phyloP scores from a whole-genome alignment of 768 basidiomycete genomes.

The Gautieria morchelliformis region DNA sequence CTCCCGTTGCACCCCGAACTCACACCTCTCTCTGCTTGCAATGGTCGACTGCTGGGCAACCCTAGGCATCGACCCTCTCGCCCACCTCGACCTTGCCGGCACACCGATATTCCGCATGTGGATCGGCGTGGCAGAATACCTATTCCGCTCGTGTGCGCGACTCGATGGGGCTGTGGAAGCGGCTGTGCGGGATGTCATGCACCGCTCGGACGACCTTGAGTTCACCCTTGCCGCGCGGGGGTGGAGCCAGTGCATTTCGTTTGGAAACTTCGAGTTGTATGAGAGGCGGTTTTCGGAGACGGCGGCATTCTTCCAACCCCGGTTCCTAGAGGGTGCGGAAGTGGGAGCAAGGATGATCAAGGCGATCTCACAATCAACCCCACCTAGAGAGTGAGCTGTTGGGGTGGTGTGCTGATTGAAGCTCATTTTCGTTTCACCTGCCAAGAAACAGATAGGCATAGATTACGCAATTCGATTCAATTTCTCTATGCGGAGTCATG shows the following conservation, averaged over 20 bases:
- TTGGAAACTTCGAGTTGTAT: slow-evolving; percentile 89
- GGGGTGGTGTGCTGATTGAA: too few species aligned
- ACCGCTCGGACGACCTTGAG: slow-evolving; percentile 85
- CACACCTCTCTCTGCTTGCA: slow-evolving; percentile 86
- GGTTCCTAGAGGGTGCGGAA: slow-evolving; percentile 80
- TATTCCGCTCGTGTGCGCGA: slow-evolving; percentile 63
- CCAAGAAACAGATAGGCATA: too few species aligned
- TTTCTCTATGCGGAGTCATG: too few species aligned
- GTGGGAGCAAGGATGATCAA: slow-evolving; percentile 86
- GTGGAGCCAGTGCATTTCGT: slow-evolving; percentile 93
- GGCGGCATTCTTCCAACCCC: slow-evolving; percentile 68
- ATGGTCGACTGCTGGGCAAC: slow-evolving; percentile 99
- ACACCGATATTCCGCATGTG: slow-evolving; percentile 95
- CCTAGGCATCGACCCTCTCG: slow-evolving; percentile 79
- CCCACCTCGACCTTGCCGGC: slow-evolving; percentile 85
- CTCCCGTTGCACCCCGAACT: slow-evolving; percentile 41
- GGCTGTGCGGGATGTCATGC: slow-evolving; percentile 64
- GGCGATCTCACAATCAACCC: slow-evolving; percentile 36
- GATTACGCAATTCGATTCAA: too few species aligned
- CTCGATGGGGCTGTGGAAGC: slow-evolving; percentile 66
- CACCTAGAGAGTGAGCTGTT: too few species aligned
- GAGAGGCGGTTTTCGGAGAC: slow-evolving; percentile 71
- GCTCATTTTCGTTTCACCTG: too few species aligned
- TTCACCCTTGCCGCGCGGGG: slow-evolving; percentile 89
- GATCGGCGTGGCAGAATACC: slow-evolving; percentile 93